Conservation (phyloP, 371 early-diverging fungal species). For the Mortierella sp. region DNA sequence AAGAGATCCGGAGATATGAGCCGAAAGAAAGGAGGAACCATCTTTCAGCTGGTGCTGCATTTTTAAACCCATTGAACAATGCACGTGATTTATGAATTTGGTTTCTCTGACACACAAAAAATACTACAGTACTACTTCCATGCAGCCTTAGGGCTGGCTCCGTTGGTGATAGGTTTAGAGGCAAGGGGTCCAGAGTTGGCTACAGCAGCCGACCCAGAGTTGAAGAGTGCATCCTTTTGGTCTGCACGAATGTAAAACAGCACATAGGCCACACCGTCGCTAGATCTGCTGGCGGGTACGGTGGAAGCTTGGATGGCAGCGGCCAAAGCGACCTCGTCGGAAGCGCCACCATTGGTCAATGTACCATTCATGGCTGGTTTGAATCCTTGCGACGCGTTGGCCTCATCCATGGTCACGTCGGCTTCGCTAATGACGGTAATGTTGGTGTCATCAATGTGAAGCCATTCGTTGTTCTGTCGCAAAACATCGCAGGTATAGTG, state of each 20-base stretch:
- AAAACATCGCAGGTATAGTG: slow-evolving; percentile 97
- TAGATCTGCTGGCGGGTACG: slow-evolving; percentile 48
- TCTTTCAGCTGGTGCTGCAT: neutral
- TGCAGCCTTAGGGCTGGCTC: slow-evolving; percentile 12
- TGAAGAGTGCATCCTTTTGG: slow-evolving; percentile 24
- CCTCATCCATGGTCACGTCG: slow-evolving; percentile 70
- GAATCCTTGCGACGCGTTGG: slow-evolving; percentile 26
- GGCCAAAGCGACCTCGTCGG: slow-evolving; percentile 35
- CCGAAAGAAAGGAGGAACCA: slow-evolving; percentile 20
- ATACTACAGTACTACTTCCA: too few relatives aligned
- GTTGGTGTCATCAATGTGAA: slow-evolving; percentile 90
- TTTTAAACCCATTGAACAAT: neutral
- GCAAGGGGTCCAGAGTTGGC: slow-evolving; percentile 1
- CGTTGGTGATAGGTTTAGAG: slow-evolving; percentile 19
- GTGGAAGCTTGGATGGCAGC: slow-evolving; percentile 45
- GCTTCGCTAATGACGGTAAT: slow-evolving; percentile 72
- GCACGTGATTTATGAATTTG: slow-evolving; percentile 2
- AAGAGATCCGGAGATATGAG: slow-evolving; percentile 17
- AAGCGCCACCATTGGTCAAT: slow-evolving; percentile 15
- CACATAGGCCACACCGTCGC: slow-evolving; percentile 66
- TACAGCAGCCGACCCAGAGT: too few relatives aligned
- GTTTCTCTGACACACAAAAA: too few relatives aligned
- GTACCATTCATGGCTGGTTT: slow-evolving; percentile 23
- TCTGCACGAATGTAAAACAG: slow-evolving; percentile 64
- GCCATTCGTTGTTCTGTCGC: slow-evolving; percentile 83